Base-by-base conservation (phyloP, 2,329 filamentous ascomycete species). In the Fusarium bactridioides region DNA sequence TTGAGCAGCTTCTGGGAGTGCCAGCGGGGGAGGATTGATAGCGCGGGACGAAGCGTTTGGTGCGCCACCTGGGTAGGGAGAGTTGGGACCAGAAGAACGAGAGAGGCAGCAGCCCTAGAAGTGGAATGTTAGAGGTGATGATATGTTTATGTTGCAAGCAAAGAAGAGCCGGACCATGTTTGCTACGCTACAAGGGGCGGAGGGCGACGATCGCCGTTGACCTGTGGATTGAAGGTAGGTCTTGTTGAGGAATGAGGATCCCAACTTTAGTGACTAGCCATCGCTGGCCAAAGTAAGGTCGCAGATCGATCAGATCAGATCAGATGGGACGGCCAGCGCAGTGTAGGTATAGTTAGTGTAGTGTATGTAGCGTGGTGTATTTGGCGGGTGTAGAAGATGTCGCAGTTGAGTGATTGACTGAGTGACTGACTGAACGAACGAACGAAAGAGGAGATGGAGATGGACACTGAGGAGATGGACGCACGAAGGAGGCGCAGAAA, bases 31-130 rank as follows among this genome's bases (percentile, higher is more conserved):
- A 21, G 82, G 79, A 70, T 87, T 89, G 79, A 89, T 88, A 62
- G 87, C 86, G 61, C 86, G 85, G 58, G 86, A 83, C 13, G 87
- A 88, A 64, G 84, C 83, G 40, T 86, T 86, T 31, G 84, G 80
- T 37, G 81, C 83, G 66, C 83, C 86, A 54, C 84, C 85, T 13
- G 85, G 84, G 68, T 88, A 89, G 27, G 87, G 87, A 55, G 86
- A 87, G 78, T 87, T 87, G 16, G 86, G 84, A 67, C 84, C 86
- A 31, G 83, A 81, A 38, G 86, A 82, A 53, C 83, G 84, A 47
- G 88, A 90, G 77, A 89, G 83, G 78, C 88, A 90, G 80, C 88
- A 90, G 76, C 88, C 88, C 88, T 68, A 47, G 41, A 44, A 56
- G 37, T 35, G n/a, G 12, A 18, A 41, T 47, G 53, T 79, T 64